Evolutionary conservation across 768 basidiomycete species (phyloP), one percentile per base, ranked within the genome.

Genomic region (Termitomyces sp.): DNA sequence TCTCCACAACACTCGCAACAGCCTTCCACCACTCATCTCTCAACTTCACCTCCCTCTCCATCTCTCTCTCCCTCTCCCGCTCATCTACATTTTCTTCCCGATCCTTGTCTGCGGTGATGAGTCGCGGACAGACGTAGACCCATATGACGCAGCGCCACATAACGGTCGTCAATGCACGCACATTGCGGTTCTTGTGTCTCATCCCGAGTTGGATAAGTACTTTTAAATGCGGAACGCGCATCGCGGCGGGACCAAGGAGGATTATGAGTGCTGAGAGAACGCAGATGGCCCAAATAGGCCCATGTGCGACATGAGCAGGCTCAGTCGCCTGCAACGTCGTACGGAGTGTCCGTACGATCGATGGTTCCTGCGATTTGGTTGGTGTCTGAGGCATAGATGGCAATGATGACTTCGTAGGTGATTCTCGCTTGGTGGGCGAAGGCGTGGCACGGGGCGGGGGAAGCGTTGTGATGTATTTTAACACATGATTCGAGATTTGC

Each of bases 221-320:
- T 14, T 80, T 77, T 36, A 76, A 83, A 68, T 50, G 74, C 75
- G 35, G 66, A 56, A 56, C 82, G 75, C 40, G 75, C 26, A 88
- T 71, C 3, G 73, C 73, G 4, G 85, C 72, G 3, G 86, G 79
- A 1, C 87, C 82, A 3, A 89, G 76, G n/a, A 93, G 74, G 41
- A 87, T 83, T 49, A 89, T 76, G 54, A 92, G 72, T 60, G 79
- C 77, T 0, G 86, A 83, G 2, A 91, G 72, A 35, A 91, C 86
- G 60, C 80, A 81, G 55, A 90, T 74, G 5, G 81, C 86, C 91
- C 91, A 93, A 1, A 88, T 84, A 9, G 91, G 89, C 1, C 89
- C 89, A 65, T 91, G 86, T 1, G 89, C 87, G 8, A 81, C 80
- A 61, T 86, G 80, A 6, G 71, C 69, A 2, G 85, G 85, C 6